Evolutionary conservation across 176 grass and related monocot species (phyloP).

Genomic region (Otatea glauca): DNA sequence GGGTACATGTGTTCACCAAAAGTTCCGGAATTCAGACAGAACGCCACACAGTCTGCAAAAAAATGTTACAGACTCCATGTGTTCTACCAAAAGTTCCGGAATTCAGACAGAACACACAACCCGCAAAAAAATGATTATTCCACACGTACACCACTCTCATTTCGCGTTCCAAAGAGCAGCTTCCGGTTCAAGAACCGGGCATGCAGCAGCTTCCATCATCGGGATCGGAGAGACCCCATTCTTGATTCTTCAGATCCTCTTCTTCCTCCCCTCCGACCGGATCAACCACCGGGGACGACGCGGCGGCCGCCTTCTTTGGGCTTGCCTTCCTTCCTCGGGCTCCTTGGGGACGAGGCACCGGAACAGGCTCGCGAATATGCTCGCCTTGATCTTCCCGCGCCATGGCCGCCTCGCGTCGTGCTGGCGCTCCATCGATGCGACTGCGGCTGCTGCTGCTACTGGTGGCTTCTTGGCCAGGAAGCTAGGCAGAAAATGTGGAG

Average conservation of each 20-base stretch:
- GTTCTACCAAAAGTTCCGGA: not conserved
- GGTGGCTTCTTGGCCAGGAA: slow-evolving; percentile 25
- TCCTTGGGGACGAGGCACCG: slow-evolving; percentile 29
- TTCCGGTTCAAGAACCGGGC: slow-evolving; percentile 1
- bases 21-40: too few relatives aligned
- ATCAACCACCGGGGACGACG: slow-evolving; percentile 46
- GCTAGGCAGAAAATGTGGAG: not conserved
- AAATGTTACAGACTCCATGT: not conserved
- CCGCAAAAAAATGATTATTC: not conserved
- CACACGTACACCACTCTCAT: not conserved
- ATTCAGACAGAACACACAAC: not conserved
- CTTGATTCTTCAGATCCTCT: slow-evolving; percentile 3
- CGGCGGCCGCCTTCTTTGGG: slow-evolving; percentile 20
- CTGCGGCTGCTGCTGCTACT: not conserved
- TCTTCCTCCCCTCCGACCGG: not conserved
- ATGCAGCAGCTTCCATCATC: not conserved
- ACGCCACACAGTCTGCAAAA: too few relatives aligned
- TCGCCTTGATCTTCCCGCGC: slow-evolving; percentile 65
- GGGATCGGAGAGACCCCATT: not conserved
- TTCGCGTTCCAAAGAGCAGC: not conserved
- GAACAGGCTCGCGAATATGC: slow-evolving; percentile 55
- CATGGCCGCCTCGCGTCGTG: slow-evolving; percentile 34
- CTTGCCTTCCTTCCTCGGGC: slow-evolving; percentile 27
- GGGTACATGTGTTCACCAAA: too few relatives aligned
- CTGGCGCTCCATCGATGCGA: slow-evolving; percentile 39